These are phyloP conservation scores for Cicer pinnatifidum DNA, from an alignment of 306 rosid genomes.

Conservation along the genomic window DNA sequence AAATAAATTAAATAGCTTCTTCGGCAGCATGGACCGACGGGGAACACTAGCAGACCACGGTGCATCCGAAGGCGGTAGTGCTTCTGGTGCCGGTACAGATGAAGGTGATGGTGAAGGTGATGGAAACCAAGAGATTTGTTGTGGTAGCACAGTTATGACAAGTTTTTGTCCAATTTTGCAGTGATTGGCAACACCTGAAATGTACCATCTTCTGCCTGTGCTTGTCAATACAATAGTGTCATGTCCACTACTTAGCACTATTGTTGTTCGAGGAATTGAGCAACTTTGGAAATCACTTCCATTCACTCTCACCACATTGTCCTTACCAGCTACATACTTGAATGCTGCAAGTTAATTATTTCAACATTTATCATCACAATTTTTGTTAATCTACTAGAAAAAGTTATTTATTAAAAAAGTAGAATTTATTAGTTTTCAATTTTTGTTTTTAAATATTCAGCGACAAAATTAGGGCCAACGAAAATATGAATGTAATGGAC, in stretches of 20 bases:
- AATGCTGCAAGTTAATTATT: conserved; percentile 32
- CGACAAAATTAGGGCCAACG: not conserved
- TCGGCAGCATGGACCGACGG: conserved; percentile 12
- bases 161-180: conserved; percentile 39
- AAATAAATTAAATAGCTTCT: conserved; percentile 16
- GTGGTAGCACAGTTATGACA: conserved; percentile 36
- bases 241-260: conserved; percentile 7
- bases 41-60: conserved; percentile 16
- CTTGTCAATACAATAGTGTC: not conserved
- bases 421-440: no score
- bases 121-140: not conserved
- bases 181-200: conserved; percentile 16
- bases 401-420: no score
- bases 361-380: not conserved
- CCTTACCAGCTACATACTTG: conserved; percentile 5
- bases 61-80: not conserved
- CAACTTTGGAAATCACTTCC: conserved; percentile 41
- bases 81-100: not conserved
- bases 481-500: not conserved
- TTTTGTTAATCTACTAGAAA: no score
- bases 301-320: conserved; percentile 41
- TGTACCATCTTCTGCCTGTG: conserved; percentile 42
- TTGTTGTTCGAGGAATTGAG: not conserved
- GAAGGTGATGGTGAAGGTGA: not conserved
- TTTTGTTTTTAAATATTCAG: not conserved